phyloP scores from a whole-genome alignment of 2,329 filamentous ascomycete species.

The Apiospora rasikravindrae region DNA sequence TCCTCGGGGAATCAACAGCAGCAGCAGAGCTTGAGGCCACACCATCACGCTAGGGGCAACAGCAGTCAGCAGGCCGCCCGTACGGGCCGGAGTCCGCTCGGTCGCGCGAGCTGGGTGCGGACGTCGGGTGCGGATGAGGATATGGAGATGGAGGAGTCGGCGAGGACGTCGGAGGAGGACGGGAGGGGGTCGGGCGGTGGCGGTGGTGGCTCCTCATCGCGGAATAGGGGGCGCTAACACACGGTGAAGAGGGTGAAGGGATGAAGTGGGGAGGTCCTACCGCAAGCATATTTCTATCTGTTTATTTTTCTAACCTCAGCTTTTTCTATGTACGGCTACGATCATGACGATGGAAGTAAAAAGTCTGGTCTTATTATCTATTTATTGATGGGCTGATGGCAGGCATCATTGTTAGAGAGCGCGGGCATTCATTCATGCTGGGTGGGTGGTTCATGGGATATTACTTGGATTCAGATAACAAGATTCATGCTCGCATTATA shows the following conservation, averaged over 20 bases:
- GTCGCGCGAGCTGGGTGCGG: conserved; percentile 41
- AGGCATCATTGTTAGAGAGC: not conserved
- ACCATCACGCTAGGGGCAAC: not conserved
- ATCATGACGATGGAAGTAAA: not conserved
- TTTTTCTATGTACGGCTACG: not conserved
- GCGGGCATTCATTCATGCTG: not conserved
- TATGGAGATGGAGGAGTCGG: not conserved
- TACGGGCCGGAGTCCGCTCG: conserved; percentile 46
- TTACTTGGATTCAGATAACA: not conserved
- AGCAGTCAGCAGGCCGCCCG: conserved; percentile 24
- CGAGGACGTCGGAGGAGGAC: not conserved
- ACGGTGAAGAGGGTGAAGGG: not conserved
- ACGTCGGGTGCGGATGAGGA: conserved; percentile 25
- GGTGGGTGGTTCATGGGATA: not conserved
- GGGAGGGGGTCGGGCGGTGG: not conserved
- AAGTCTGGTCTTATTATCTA: not conserved
- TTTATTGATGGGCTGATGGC: not conserved
- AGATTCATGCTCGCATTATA: not conserved
- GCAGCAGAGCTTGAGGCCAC: conserved; percentile 15
- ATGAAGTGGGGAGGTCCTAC: not conserved
- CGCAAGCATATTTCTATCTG: not conserved
- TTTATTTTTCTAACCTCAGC: not conserved
- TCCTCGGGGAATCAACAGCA: conserved; percentile 23
- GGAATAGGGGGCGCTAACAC: not conserved
- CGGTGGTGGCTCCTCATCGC: not conserved